Evolutionary conservation across 2,329 filamentous ascomycete species (phyloP).

Genomic region (Ascosphaera aggregata): DNA sequence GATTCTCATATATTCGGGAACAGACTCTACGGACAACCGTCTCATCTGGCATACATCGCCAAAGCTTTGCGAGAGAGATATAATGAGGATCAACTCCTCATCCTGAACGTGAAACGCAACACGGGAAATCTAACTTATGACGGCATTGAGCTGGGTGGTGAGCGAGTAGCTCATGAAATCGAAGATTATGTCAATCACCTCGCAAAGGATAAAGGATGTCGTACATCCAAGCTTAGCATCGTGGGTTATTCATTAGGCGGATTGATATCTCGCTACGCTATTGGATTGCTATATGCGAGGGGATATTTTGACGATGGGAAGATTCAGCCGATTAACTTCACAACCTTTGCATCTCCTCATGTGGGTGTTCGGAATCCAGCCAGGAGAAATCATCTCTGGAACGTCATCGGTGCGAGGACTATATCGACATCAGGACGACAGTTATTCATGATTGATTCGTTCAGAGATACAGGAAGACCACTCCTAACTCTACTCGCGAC

Average conservation of each 20-base stretch:
- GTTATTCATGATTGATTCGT: constrained; percentile 67
- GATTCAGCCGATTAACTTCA: constrained; percentile 77
- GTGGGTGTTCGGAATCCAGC: constrained; percentile 50
- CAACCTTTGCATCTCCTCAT: constrained; percentile 72
- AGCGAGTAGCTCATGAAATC: constrained; percentile 39
- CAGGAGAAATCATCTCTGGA: constrained; percentile 49
- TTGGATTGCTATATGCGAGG: constrained; percentile 61
- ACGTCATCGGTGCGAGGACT: constrained; percentile 59
- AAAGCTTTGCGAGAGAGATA: constrained; percentile 27
- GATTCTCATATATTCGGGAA: constrained; percentile 4
- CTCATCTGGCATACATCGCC: constrained; percentile 31
- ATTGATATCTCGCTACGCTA: constrained; percentile 61
- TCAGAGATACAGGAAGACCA: constrained; percentile 60
- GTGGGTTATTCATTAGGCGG: constrained; percentile 81
- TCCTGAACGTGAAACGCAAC: constrained; percentile 33
- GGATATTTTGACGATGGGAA: constrained; percentile 43
- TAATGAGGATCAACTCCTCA: constrained; percentile 27
- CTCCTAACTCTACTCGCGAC: constrained; percentile 65
- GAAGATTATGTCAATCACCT: constrained; percentile 32
- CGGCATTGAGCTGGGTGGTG: constrained; percentile 44
- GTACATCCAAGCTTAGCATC: constrained; percentile 62
- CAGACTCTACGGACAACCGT: constrained; percentile 38
- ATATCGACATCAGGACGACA: constrained; percentile 68
- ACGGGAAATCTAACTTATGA: constrained; percentile 37
- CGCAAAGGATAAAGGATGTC: constrained; percentile 34